A percentile compares a stretch with the other conserved stretches of the same genome.
Conservation (phyloP, 1,284 basidiomycete species). For the Melampsora abietis-canadensis region DNA sequence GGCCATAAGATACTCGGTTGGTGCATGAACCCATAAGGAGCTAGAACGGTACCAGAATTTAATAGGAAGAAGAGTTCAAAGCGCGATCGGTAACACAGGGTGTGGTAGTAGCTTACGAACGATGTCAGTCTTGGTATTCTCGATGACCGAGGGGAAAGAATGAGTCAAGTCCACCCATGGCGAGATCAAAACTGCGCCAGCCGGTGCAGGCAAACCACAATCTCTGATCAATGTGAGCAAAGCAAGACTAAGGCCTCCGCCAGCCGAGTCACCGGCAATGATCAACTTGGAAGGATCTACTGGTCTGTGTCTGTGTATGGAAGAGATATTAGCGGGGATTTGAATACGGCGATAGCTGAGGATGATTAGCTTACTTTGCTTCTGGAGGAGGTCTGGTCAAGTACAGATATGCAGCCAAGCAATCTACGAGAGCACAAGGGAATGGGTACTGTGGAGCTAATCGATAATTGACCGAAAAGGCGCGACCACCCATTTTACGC, state of each 20-base stretch:
- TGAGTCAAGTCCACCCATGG: constrained; percentile 88
- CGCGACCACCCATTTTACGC: constrained; percentile 81
- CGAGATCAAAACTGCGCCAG: constrained; percentile 60
- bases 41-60: neutral
- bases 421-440: constrained; percentile 57
- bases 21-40: constrained; percentile 50
- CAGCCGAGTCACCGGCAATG: constrained; percentile 87
- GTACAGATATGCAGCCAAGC: constrained; percentile 75
- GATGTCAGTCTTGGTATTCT: constrained; percentile 71
- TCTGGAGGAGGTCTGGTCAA: constrained; percentile 68
- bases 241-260: constrained; percentile 80
- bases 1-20: constrained; percentile 90
- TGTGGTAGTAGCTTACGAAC: constrained; percentile 60
- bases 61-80: constrained; percentile 55
- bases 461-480: constrained; percentile 60
- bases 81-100: constrained; percentile 62
- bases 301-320: constrained; percentile 62
- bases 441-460: constrained; percentile 45
- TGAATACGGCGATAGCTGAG: neutral
- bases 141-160: constrained; percentile 81
- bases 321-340: neutral
- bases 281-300: constrained; percentile 80
- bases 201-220: constrained; percentile 72
- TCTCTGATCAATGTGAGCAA: constrained; percentile 90
- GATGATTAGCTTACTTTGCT: constrained; percentile 54